phyloP scores from a whole-genome alignment of 148 eudicot genomes.

The Chenopodium berlandieri region DNA sequence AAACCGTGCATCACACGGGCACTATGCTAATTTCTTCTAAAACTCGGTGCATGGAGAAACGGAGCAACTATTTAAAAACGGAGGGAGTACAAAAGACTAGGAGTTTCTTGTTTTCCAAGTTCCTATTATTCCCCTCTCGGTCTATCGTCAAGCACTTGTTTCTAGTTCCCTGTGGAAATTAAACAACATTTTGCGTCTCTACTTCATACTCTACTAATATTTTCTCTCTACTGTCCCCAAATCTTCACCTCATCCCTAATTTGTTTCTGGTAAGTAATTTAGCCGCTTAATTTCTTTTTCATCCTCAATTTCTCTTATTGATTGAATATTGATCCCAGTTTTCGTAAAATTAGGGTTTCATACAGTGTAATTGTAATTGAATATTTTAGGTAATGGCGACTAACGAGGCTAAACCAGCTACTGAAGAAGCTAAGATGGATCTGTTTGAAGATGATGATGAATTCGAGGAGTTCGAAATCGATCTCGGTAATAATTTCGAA shows the following conservation, averaged over 20 bases:
- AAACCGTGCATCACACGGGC: no score
- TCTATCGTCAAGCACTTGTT: not conserved
- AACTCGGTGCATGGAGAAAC: no score
- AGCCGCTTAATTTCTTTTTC: not conserved
- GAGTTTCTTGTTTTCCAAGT: not conserved
- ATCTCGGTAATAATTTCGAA: conserved; percentile 39
- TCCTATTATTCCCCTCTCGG: not conserved
- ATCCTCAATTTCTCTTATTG: not conserved
- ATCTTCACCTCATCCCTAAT: not conserved
- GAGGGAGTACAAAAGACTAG: no score
- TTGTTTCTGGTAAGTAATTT: conserved; percentile 10
- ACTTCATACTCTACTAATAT: not conserved
- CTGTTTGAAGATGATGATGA: conserved; percentile 86
- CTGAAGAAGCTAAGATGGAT: conserved; percentile 70
- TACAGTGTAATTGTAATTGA: not conserved
- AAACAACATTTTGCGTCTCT: not conserved
- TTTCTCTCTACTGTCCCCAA: not conserved
- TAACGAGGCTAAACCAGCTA: conserved; percentile 44
- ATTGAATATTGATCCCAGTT: not conserved
- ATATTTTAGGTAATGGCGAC: conserved; percentile 35
- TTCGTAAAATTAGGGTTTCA: conserved; percentile 18
- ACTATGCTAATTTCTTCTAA: no score
- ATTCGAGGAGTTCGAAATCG: conserved; percentile 80
- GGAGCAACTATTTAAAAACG: no score
- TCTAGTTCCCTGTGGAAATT: not conserved